A percentile compares a stretch with the other conserved stretches of the same genome.
These are phyloP conservation scores for Escallonia rubra DNA, from an alignment of 129 eudicot genomes.

Conservation along the genomic window DNA sequence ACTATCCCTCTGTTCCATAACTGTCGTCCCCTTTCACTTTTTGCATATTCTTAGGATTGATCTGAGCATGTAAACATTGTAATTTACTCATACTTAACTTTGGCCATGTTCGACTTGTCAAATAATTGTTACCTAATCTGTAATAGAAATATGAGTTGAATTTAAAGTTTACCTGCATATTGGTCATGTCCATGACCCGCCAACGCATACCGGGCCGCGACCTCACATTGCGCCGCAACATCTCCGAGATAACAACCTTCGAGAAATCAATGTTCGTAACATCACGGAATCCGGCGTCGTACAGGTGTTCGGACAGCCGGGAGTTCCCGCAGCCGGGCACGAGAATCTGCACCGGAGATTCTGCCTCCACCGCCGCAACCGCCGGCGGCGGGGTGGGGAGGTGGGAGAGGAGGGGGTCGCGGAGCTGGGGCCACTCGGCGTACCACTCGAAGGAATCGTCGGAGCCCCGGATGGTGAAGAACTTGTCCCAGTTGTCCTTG, in stretches of 20 bases:
- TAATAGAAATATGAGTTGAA: too few species aligned
- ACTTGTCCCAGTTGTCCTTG: slow-evolving; percentile 80
- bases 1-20: too few species aligned
- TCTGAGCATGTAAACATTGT: too few species aligned
- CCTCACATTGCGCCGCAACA: slow-evolving; percentile 80
- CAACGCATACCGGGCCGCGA: slow-evolving; percentile 76
- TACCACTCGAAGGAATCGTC: slow-evolving; percentile 63
- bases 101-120: too few species aligned
- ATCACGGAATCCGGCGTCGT: slow-evolving; percentile 37
- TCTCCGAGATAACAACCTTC: slow-evolving; percentile 78
- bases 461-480: slow-evolving; percentile 58
- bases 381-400: slow-evolving; percentile 6
- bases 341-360: slow-evolving; percentile 18
- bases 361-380: neutral
- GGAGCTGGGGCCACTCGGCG: slow-evolving; percentile 54
- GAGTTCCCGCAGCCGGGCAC: slow-evolving; percentile 60
- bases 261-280: slow-evolving; percentile 62
- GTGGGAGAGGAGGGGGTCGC: slow-evolving; percentile 20
- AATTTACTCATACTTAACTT: too few species aligned
- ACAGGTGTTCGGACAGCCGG: slow-evolving; percentile 46
- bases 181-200: slow-evolving; percentile 94
- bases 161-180: slow-evolving; percentile 69
- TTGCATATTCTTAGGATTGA: too few species aligned
- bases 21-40: too few species aligned
- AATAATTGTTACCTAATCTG: too few species aligned